Conservation (phyloP, 75 land plant species). For the Selaginella moellendorffii region DNA sequence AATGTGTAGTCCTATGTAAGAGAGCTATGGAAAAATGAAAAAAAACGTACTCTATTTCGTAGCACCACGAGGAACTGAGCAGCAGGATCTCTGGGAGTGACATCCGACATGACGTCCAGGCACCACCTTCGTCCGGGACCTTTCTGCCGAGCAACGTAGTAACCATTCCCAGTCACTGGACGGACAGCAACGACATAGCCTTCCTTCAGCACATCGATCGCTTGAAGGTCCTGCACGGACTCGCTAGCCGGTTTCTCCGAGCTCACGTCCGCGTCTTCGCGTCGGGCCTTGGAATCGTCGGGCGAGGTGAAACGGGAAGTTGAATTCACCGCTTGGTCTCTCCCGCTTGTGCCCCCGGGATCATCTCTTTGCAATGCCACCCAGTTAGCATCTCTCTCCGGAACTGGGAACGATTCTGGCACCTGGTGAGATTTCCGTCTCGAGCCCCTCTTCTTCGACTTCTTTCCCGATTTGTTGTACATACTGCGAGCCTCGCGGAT, state of each 20-base stretch:
- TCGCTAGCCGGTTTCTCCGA: not conserved
- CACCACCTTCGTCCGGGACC: constrained; percentile 92
- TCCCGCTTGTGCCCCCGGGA: constrained; percentile 43
- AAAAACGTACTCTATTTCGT: constrained; percentile 43
- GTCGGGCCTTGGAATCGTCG: constrained; percentile 39
- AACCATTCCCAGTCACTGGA: constrained; percentile 48
- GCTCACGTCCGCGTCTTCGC: not conserved
- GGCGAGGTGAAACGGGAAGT: constrained; percentile 81
- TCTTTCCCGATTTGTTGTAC: constrained; percentile 30
- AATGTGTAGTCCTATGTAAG: too few species aligned
- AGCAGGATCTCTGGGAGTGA: constrained; percentile 88
- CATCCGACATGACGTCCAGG: constrained; percentile 64
- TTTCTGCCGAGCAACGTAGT: constrained; percentile 76
- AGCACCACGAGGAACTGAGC: constrained; percentile 84
- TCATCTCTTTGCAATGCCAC: constrained; percentile 53
- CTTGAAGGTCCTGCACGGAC: constrained; percentile 7
- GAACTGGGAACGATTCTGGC: constrained; percentile 20
- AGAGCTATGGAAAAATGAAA: not conserved
- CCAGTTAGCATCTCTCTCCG: constrained; percentile 45
- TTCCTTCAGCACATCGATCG: constrained; percentile 58
- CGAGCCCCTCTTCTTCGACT: constrained; percentile 70
- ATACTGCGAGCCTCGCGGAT: not conserved
- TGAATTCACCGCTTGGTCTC: constrained; percentile 55
- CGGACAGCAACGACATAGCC: constrained; percentile 69
- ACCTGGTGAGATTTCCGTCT: constrained; percentile 57